A percentile compares a stretch with the other conserved stretches of the same genome.
These are phyloP conservation scores for Diaporthe longicolla DNA, from an alignment of 2,329 filamentous ascomycete genomes.

Conservation along the genomic window DNA sequence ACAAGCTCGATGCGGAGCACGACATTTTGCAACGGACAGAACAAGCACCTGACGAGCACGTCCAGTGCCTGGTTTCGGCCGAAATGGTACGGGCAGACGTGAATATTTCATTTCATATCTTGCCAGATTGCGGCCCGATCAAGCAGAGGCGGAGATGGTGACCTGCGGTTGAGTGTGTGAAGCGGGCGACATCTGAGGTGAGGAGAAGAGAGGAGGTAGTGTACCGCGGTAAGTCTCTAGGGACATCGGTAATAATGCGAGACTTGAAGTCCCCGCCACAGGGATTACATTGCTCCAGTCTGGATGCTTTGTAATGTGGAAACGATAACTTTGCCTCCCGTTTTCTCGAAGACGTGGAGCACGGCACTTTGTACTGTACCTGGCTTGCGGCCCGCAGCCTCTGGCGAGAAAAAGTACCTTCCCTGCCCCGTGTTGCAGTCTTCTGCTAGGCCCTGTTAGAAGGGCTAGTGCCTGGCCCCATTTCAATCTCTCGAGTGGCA, in stretches of 20 bases:
- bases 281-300: constrained; percentile 29
- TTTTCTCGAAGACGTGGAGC: constrained; percentile 19
- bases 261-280: constrained; percentile 25
- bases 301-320: constrained; percentile 41
- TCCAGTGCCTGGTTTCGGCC: constrained; percentile 2
- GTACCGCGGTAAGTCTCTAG: neutral
- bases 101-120: neutral
- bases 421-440: constrained; percentile 29
- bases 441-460: constrained; percentile 36
- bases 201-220: neutral
- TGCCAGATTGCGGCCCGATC: neutral
- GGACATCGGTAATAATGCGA: constrained; percentile 23
- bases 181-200: neutral
- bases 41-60: neutral
- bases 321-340: constrained; percentile 30
- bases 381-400: neutral
- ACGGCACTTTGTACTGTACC: constrained; percentile 35
- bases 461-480: constrained; percentile 21
- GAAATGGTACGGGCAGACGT: neutral
- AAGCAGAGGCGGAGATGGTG: constrained; percentile 11
- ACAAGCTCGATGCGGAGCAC: constrained; percentile 12
- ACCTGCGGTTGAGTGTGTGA: neutral
- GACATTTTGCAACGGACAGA: constrained; percentile 1
- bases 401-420: constrained; percentile 7
- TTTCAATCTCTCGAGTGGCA: constrained; percentile 35